Base-by-base conservation (phyloP, 768 basidiomycete genomes). In the Leccinum pellstonianum region DNA sequence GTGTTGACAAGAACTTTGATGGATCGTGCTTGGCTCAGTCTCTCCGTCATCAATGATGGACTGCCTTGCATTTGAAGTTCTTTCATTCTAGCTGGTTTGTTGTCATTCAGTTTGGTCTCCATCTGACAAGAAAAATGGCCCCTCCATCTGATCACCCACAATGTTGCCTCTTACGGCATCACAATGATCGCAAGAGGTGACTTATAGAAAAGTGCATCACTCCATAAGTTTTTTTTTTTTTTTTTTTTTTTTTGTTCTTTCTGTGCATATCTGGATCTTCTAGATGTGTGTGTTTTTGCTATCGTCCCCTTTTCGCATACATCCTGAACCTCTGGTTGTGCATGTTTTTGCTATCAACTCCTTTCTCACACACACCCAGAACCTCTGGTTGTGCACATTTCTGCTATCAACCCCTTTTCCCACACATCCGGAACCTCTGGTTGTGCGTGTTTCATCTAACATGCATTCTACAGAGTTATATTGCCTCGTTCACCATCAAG, bases 1-100 rank as follows among this genome's bases (percentile, higher is more conserved):
- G 62, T 63, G 6, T 46, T 60, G 9, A 60, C 48, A 2, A 25
- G 33, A 3, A 3, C 38, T 0, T 37, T 63, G 11, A 62, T 62
- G 62, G 55, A 63, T 15, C 25, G 48, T 0, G 21, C 59, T 0
- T 23, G 23, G 23, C 23, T 23, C 0, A 23, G 23, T 23, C 23
- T 23, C 23, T 23, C 23, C 3, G 23, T 23, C 23, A 23, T 23
- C 23, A 23, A 23, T 0, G 23, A 23, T 0, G 23, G 23, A 23
- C 23, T 23, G 23, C 23, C 23, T 23, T 23, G 23, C 23, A 23
- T 23, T 0, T 23, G 0, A 0, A 23, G 23, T 23, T 23, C 0
- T 23, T 23, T 23, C 23, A 23, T 23, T 23, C 23, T 0, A 0
- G 23, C 23, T 0, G 23, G 23, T 23, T 23, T 0, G 23, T 23